Base-by-base conservation (phyloP, 345 rosid genomes). In the Carallia pectinifolia region DNA sequence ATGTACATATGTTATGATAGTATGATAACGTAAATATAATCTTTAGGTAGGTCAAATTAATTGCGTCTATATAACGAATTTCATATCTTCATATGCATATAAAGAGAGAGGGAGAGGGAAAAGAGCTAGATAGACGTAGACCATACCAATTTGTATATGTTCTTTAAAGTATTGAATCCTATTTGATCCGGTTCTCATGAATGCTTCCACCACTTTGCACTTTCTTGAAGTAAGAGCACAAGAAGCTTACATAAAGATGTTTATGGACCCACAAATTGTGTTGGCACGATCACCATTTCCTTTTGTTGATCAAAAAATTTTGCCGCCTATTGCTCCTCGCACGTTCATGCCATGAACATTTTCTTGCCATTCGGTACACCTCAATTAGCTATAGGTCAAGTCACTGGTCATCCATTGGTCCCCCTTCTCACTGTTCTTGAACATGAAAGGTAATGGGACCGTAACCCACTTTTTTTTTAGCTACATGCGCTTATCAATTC, bases 291-390 rank as follows among this genome's bases (percentile, higher is more conserved):
- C 58, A 55, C 17, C 61, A 37, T 65, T 55, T 29, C 36, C 44
- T 50, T 40, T 56, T 44, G 8, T 29, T 23, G 1, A 9, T 63
- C 64, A 62, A 63, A 58, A 13, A 31, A 15, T 30, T 50, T 66
- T 76, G 83, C 73, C 80, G 78, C 78, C 74, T 63, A 61, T 76
- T 52, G 53, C 80, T 69, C 80, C 67, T 54, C 4, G 15, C 69
- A 52, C 53, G 66, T 36, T 33, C 44, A 38, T 48, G 62, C 37
- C 71, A 19, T 17, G 27, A 30, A 6, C 53, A 38, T 19, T 6
- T 1, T 39, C 15, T 13, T 1, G 9, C 17, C 47, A n/a, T 66
- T 17, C 3, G 59, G 6, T 29, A 17, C 37, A 39, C 44, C 44
- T 5, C 1, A 19, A 7, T 19, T 10, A 3, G 6, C 33, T 9